Evolutionary conservation across 495 filamentous ascomycete genomes (phyloP).

Genomic region (Penicillium daleae): DNA sequence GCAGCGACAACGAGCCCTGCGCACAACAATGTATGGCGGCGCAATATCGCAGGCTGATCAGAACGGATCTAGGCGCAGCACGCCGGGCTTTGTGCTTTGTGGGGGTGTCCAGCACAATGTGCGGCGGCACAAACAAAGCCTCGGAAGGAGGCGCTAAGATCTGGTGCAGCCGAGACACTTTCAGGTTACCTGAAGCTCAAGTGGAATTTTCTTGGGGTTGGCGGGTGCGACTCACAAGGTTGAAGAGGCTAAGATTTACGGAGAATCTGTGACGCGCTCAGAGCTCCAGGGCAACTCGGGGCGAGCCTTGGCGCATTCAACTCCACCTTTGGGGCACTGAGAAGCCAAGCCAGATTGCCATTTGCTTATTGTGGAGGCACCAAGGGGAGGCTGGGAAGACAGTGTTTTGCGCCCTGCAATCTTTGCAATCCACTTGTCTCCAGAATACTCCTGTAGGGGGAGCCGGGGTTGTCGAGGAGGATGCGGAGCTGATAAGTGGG

Average conservation of each 20-base stretch:
- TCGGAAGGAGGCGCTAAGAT: neutral
- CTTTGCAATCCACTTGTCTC: too few relatives aligned
- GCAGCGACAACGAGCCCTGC: slow-evolving; percentile 4
- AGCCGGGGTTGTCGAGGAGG: neutral
- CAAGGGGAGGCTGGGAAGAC: neutral
- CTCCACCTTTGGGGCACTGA: neutral
- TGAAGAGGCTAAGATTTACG: neutral
- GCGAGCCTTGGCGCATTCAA: slow-evolving; percentile 14
- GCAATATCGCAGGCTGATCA: slow-evolving; percentile 3
- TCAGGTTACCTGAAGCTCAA: neutral
- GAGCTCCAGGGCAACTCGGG: slow-evolving; percentile 17
- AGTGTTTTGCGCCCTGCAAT: too few relatives aligned
- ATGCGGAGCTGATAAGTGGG: slow-evolving; percentile 8
- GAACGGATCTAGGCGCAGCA: slow-evolving; percentile 1
- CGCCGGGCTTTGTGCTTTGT: neutral
- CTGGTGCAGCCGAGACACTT: neutral
- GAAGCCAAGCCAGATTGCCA: neutral
- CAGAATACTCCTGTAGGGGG: too few relatives aligned
- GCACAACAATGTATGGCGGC: slow-evolving; percentile 2
- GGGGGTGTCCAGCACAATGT: neutral
- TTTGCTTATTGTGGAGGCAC: neutral
- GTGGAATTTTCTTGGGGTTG: neutral
- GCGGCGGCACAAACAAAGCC: neutral
- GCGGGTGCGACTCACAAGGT: neutral
- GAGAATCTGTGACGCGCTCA: slow-evolving; percentile 8